Evolutionary conservation across 2,329 filamentous ascomycete genomes (phyloP).

Genomic region (Hypoxylon sp.): DNA sequence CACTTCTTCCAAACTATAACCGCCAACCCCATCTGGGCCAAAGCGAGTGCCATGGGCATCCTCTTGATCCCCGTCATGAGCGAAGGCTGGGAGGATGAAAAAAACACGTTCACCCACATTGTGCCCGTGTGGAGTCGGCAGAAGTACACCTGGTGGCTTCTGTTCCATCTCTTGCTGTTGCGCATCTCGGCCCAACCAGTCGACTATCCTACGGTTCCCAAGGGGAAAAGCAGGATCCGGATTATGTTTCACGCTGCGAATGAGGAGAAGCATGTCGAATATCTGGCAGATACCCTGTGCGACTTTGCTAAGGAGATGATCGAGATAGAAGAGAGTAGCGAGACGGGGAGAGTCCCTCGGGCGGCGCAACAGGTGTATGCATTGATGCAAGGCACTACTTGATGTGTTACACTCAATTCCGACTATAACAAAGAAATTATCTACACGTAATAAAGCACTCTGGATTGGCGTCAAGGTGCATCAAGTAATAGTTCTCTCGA

Average conservation of each 20-base stretch:
- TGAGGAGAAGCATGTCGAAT: slow-evolving; percentile 52
- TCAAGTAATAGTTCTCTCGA: too few species aligned
- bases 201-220: slow-evolving; percentile 55
- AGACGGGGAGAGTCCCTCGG: slow-evolving; percentile 27
- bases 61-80: not conserved
- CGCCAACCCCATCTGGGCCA: not conserved
- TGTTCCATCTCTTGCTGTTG: slow-evolving; percentile 43
- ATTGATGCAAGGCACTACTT: slow-evolving; percentile 24
- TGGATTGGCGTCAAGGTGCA: too few species aligned
- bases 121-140: slow-evolving; percentile 47
- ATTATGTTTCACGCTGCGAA: slow-evolving; percentile 57
- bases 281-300: slow-evolving; percentile 49
- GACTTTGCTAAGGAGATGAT: slow-evolving; percentile 51
- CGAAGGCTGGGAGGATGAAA: not conserved
- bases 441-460: too few species aligned
- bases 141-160: slow-evolving; percentile 42
- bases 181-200: slow-evolving; percentile 48
- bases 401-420: not conserved
- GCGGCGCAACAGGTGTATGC: slow-evolving; percentile 38
- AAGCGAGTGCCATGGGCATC: not conserved
- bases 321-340: slow-evolving; percentile 41
- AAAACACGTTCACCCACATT: slow-evolving; percentile 44
- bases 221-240: slow-evolving; percentile 54
- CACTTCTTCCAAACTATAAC: not conserved
- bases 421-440: too few species aligned